Base-by-base conservation (phyloP, 352 stramenopile species). In the Thraustotheca clavata region DNA sequence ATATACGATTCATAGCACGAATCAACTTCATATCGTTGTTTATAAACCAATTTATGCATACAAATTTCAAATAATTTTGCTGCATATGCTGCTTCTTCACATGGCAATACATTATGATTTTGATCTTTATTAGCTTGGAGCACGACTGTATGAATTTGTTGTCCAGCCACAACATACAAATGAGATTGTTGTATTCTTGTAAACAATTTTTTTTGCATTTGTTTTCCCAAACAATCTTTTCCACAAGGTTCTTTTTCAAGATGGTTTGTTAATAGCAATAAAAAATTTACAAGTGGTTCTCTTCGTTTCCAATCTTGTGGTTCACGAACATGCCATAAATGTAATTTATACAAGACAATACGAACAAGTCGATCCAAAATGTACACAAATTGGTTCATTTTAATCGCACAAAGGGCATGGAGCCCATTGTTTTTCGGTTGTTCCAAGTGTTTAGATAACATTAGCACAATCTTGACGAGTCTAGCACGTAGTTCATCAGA, bases 31-130 rank as follows among this genome's bases (percentile, higher is more conserved):
- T 24, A 14, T 6, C 9, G n/a, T 12, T 60, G 50, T 38, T 60
- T 60, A 38, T 47, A 60, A 16, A 60, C 50, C 34, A 60, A 38
- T 27, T 60, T 60, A 27, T 60, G 50, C 50, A 60, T 60, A 38
- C 50, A 60, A 12, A 60, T 35, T 1, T 40, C 16, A 12, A 60
- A 60, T 33, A 60, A 38, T 27, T 49, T 47, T 5, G 50, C 50
- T 38, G 50, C 50, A 38, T 60, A 60, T 18, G 50, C 50, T 4
- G 50, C 50, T 20, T 60, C 50, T 0, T 24, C 32, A 3, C 20
- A 60, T 20, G 50, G 50, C 7, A 35, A 24, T 29, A 60, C 48
- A 6, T 22, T 14, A 14, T 50, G 27, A 29, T 50, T 43, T n/a
- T n/a, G 29, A 27, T 47, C 29, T 6, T 32, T 16, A 1, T 20